These are phyloP conservation scores for Colletotrichum tofieldiae DNA, from an alignment of 2,329 filamentous ascomycete genomes.

Conservation along the genomic window DNA sequence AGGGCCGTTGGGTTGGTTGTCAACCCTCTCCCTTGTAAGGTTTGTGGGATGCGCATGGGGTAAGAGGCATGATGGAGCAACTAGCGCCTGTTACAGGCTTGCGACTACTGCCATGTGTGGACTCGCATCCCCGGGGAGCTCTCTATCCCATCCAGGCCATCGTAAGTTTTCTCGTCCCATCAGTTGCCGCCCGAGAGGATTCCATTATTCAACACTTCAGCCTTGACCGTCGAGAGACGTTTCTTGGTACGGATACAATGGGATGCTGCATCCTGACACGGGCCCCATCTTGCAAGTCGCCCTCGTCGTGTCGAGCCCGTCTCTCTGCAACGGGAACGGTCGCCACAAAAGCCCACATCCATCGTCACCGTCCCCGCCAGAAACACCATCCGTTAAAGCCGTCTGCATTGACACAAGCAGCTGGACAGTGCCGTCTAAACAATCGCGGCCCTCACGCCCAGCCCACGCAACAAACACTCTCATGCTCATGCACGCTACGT, in stretches of 20 bases:
- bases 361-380: constrained; percentile 15
- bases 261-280: background rate
- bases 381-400: constrained; percentile 14
- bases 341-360: constrained; percentile 23
- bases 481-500: constrained; percentile 17
- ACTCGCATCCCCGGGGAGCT: too few species aligned
- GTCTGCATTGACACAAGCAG: constrained; percentile 10
- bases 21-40: background rate
- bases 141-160: background rate
- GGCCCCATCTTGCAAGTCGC: background rate
- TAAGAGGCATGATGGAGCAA: background rate
- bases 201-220: constrained; percentile 4
- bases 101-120: background rate
- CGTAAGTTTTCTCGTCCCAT: constrained; percentile 33
- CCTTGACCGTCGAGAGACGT: constrained; percentile 12
- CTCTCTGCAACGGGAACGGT: constrained; percentile 24
- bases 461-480: background rate
- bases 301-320: background rate
- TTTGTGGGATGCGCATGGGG: constrained; percentile 4
- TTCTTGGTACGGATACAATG: background rate
- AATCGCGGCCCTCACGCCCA: background rate
- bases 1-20: background rate
- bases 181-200: background rate
- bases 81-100: constrained; percentile 16
- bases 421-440: background rate